Conservation (phyloP, 1,284 basidiomycete genomes). For the Cystobasidiaceae sp. region DNA sequence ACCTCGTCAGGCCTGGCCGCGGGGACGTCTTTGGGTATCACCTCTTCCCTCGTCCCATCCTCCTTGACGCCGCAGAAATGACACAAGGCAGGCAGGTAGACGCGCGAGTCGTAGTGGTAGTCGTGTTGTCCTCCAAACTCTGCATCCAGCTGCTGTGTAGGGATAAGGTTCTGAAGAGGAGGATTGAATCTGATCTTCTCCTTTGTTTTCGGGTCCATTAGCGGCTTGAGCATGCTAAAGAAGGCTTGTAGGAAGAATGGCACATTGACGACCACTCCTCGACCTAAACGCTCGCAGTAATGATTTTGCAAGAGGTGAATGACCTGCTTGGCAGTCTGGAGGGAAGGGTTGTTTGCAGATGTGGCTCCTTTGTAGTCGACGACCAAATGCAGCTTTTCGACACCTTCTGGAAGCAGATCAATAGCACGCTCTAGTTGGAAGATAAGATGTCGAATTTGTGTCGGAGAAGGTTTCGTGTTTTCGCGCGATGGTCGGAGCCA, state of each 20-base stretch:
- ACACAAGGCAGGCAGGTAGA: constrained; percentile 54
- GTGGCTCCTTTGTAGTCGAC: constrained; percentile 79
- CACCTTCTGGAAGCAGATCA: constrained; percentile 60
- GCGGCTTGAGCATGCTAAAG: constrained; percentile 78
- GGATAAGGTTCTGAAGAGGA: constrained; percentile 67
- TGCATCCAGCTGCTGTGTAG: constrained; percentile 67
- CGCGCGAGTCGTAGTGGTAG: constrained; percentile 68
- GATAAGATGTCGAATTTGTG: constrained; percentile 73
- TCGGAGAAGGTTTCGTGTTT: constrained; percentile 67
- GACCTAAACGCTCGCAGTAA: constrained; percentile 82
- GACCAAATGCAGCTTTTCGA: constrained; percentile 74
- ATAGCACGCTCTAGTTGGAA: constrained; percentile 78
- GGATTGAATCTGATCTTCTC: constrained; percentile 92
- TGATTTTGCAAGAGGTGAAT: constrained; percentile 81
- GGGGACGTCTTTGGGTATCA: constrained; percentile 20
- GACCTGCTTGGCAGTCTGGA: constrained; percentile 69
- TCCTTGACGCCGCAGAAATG: constrained; percentile 31
- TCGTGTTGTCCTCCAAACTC: constrained; percentile 75
- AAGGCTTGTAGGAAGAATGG: constrained; percentile 55
- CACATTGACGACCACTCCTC: constrained; percentile 77
- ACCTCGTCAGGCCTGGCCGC: constrained; percentile 6
- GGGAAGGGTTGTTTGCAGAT: constrained; percentile 70
- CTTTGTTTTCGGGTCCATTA: constrained; percentile 81
- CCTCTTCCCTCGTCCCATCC: constrained; percentile 27
- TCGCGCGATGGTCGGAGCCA: constrained; percentile 78